Base-by-base conservation (phyloP, 2,329 filamentous ascomycete genomes). In the Penicillium sp. region DNA sequence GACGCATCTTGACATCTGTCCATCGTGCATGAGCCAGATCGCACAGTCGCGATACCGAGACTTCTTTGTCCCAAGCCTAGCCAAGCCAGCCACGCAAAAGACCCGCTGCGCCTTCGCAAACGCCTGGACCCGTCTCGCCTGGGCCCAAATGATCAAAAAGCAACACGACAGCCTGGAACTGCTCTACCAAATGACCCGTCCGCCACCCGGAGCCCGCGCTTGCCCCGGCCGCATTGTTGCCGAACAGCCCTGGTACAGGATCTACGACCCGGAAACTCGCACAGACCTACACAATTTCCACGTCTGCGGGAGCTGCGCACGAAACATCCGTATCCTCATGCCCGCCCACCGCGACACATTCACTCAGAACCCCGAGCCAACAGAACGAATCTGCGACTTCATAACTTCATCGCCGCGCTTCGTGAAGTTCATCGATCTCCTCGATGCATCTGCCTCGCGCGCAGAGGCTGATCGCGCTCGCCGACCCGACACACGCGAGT, bases 41-140 rank as follows among this genome's bases (percentile, higher is more conserved):
- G 91, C 93, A 61, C 81, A 83, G 22, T 89, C 90, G 0, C 79
- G 83, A 18, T 95, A 90, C 68, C 81, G 85, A 2, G 79, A 83
- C 14, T 79, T 85, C 32, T 91, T 96, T 64, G 77, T 86, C 10
- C 81, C 81, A 3, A 83, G 84, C 34, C 80, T 84, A 29, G 77
- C 80, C 27, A 83, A 86, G 14, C 78, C 84, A 4, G 76, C 81
- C 2, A 81, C 83, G 13, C 77, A 80, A 39, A 79, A 83, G 43
- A 80, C 90, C 7, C 79, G 82, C 43, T 97, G 93, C 74, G 88
- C 92, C 60, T 91, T 97, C 72, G 90, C 90, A 29, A 82, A 85
- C 11, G 84, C 88, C 1, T 97, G 92, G 91, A 88, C 91, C 64
- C 86, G 90, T 27, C 85, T 96, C 38, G 92, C 92, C 1, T 96